These are phyloP conservation scores for Stephanodiscus triporus DNA, from an alignment of 108 stramenopile genomes.

Conservation along the genomic window DNA sequence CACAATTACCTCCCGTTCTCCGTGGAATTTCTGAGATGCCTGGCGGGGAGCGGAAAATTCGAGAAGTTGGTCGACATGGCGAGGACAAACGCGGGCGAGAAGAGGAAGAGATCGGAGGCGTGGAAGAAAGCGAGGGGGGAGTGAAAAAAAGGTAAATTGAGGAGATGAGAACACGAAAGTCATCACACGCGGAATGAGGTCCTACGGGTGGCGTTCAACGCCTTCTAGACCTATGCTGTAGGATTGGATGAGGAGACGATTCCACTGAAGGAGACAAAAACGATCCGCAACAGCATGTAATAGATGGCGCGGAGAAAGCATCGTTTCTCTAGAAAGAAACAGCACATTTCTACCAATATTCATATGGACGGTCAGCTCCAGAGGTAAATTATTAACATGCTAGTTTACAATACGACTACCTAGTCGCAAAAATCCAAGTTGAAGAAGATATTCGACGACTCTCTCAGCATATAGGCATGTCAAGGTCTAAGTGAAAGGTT, in stretches of 20 bases:
- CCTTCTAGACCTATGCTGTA: not conserved
- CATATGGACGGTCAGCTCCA: no score
- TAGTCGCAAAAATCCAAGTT: no score
- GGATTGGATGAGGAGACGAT: not conserved
- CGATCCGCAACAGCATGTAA: not conserved
- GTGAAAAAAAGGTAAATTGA: not conserved
- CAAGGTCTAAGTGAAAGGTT: no score
- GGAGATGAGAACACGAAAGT: not conserved
- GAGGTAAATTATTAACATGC: no score
- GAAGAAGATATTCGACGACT: no score
- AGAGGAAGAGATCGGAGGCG: constrained; percentile 38
- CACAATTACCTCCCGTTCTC: constrained; percentile 86
- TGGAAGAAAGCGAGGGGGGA: constrained; percentile 1
- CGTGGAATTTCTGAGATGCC: constrained; percentile 66
- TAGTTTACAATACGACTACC: no score
- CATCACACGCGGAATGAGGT: no score
- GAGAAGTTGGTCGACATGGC: constrained; percentile 53
- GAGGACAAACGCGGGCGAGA: constrained; percentile 40
- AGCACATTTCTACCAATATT: no score
- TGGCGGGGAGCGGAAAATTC: constrained; percentile 68
- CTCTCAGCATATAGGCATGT: no score
- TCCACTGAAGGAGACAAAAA: not conserved
- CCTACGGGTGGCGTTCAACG: no score
- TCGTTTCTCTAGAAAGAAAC: no score
- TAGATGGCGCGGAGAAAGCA: not conserved